Evolutionary conservation across 2,329 filamentous ascomycete genomes (phyloP), one percentile per base, ranked within the genome.

Genomic region (Aspergillus piperis): DNA sequence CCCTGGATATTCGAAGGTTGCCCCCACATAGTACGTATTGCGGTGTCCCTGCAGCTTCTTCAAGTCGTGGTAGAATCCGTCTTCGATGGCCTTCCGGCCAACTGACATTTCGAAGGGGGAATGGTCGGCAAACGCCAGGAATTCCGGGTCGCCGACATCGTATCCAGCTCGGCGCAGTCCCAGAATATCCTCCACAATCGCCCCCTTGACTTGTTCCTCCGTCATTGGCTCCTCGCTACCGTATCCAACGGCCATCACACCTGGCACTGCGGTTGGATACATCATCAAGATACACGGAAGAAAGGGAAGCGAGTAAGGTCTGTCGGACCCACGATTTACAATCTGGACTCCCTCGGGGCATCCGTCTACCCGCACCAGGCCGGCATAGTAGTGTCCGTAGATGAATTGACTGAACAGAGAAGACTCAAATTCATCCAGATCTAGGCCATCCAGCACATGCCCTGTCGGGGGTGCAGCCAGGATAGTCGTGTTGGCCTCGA

Each of bases 11-110:
- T 64, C 42, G n/a, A 56, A 63, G 2, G 61, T 57, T 10, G 61
- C 75, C 0, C 77, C 78, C 0, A 78, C 78, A 59, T 73, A 80
- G 60, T 66, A 80, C 3, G 77, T 80, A 8, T 63, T 69, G 17
- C 68, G 64, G 23, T 68, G 60, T 1, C 77, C 78, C 66, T 81
- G 77, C 21, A 80, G 66, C 0, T 66, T 70, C 41, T 78, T 75
- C 39, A 76, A 63, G 8, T 75, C 58, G 47, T 74, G 63, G 47
- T 78, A 71, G 55, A 76, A 78, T 2, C 78, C 77, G 3, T 57
- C 65, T n/a, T 64, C 54, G 6, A 80, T 66, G 19, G 70, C 68
- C 2, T 69, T 66, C 0, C 64, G 57, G 1, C 71, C 57, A 0
- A 75, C 71, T n/a, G 68, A 65, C 58, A 74, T 66, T 13, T 74